phyloP scores from a whole-genome alignment of 495 filamentous ascomycete genomes.

The Parathielavia hyrcaniae region DNA sequence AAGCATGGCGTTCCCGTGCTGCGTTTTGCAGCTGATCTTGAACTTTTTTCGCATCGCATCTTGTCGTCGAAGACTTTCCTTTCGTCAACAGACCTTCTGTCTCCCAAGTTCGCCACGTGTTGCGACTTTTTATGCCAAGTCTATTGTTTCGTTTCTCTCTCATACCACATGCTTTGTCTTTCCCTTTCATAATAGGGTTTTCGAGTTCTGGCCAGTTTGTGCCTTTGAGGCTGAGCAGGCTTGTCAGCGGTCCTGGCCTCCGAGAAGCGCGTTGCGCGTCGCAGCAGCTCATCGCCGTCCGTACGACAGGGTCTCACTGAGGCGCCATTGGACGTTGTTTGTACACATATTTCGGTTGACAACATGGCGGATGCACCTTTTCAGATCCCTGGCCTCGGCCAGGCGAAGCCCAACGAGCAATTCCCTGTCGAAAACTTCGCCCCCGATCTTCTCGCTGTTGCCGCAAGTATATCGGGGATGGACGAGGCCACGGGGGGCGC shows the following conservation, averaged over 20 bases:
- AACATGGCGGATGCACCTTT: constrained; percentile 41
- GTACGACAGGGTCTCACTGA: background rate
- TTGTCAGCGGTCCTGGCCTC: no score
- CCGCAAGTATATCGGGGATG: constrained; percentile 15
- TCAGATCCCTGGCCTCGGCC: constrained; percentile 40
- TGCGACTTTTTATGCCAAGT: background rate
- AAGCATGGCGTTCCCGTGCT: constrained; percentile 17
- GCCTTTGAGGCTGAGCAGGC: no score
- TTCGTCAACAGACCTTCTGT: no score
- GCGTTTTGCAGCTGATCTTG: constrained; percentile 12
- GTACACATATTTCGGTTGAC: constrained; percentile 2
- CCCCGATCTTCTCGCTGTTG: constrained; percentile 21
- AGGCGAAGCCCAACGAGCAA: constrained; percentile 27
- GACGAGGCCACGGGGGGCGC: background rate
- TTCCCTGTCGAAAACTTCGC: constrained; percentile 24
- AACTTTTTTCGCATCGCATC: constrained; percentile 31
- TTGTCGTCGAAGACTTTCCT: constrained; percentile 6
- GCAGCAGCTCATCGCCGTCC: background rate
- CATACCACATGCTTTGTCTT: no score
- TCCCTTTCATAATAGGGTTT: no score
- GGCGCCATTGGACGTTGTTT: background rate
- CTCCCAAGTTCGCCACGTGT: background rate
- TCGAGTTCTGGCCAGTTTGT: no score
- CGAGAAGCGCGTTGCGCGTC: no score
- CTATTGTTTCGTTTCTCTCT: background rate